Evolutionary conservation across 192 early-diverging fungal species (phyloP), one percentile per base, ranked within the genome.

Genomic region (Phlyctochytrium planicorne): DNA sequence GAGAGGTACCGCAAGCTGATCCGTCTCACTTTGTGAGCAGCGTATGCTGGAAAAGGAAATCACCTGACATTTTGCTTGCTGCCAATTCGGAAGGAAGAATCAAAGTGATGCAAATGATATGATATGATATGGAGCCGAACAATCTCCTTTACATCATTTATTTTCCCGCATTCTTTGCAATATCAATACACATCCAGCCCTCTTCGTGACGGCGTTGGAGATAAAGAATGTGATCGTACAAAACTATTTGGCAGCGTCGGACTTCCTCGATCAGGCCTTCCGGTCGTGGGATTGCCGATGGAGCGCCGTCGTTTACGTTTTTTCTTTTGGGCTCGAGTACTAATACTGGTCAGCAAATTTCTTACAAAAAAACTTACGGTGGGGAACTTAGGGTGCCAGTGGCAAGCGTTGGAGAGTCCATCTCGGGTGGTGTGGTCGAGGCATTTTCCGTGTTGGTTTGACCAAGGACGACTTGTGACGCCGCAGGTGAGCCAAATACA

Each of bases 21-120:
- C 80, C 89, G 1, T 77, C 76, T 17, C 78, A 89, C 62, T 96
- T 97, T 87, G 90, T 97, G 17, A 93, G 90, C 68, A 91, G 92
- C 17, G 91, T 98, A 2, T 95, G 91, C 68, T 97, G 93, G 94
- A 94, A 91, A 74, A 66, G 80, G 0, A 90, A 82, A 36, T 78
- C 87, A 60, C 77, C 90, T 2, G 91, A 91, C 59, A 85, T 86
- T 2, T 63, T 98, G 23, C 57, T 95, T 32, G 89, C 90, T 1
- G 94, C 93, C 57, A 98, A 96, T 71, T 94, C 92, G 65, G 90
- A 92, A 61, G 96, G 96, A 3, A 84, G 88, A 24, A 90, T 97
- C 70, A 91, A 91, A 74, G 88, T 93, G 12, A 74, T 94, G 37
- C 81, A 91, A 70, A 75, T 95, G 65, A 53, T 73, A 20, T 77